These are phyloP conservation scores for Sordariomycetes sp. DNA, from an alignment of 2,329 filamentous ascomycete genomes.

Conservation along the genomic window DNA sequence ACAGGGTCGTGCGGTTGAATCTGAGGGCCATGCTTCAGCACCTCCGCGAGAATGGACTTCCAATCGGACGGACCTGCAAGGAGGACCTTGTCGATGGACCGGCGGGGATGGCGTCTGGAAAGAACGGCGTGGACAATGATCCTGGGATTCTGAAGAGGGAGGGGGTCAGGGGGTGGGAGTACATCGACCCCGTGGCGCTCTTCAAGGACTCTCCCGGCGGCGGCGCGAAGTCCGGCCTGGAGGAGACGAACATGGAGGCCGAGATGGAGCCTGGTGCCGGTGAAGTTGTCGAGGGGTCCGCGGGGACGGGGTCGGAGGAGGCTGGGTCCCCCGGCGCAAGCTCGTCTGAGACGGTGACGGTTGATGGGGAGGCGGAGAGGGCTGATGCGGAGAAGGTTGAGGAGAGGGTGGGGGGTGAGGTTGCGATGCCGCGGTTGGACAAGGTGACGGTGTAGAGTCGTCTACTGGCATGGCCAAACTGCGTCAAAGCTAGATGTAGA, in stretches of 20 bases:
- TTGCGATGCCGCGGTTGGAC: not conserved
- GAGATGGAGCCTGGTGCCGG: not conserved
- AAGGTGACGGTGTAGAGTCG: not conserved
- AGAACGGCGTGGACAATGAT: slow-evolving; percentile 24
- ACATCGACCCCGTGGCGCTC: slow-evolving; percentile 38
- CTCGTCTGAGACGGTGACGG: not conserved
- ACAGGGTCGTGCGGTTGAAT: slow-evolving; percentile 45
- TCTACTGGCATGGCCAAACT: not conserved
- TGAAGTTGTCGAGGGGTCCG: not conserved
- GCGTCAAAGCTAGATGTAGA: not conserved
- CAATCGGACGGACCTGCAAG: slow-evolving; percentile 33
- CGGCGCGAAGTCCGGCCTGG: not conserved
- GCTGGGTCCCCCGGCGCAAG: too few species aligned
- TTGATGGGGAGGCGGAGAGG: not conserved
- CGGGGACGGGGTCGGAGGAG: too few species aligned
- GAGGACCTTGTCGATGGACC: slow-evolving; percentile 35
- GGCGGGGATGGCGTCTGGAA: slow-evolving; percentile 7
- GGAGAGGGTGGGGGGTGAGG: too few species aligned
- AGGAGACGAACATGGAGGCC: not conserved
- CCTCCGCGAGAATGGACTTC: slow-evolving; percentile 33
- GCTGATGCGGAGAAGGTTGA: not conserved
- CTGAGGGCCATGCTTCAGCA: slow-evolving; percentile 44
- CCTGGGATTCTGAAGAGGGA: slow-evolving; percentile 34
- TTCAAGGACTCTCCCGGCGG: slow-evolving; percentile 9
- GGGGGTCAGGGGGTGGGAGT: slow-evolving; percentile 33